Conservation (phyloP, 78 protist species). For the Guillardia theta region DNA sequence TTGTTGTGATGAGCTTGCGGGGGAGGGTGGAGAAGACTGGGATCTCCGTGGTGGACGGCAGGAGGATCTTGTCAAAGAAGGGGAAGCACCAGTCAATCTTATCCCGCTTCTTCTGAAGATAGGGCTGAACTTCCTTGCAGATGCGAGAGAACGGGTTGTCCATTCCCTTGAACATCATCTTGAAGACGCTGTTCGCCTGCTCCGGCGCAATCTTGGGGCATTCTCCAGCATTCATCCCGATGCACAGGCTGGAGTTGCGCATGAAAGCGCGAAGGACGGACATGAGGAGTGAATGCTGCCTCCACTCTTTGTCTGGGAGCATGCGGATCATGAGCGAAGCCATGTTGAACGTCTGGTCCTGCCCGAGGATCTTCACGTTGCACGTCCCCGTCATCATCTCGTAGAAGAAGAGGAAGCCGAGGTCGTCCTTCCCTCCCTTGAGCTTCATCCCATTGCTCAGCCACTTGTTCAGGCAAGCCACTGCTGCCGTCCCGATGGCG, state of each 20-base stretch:
- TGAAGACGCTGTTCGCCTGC: neutral
- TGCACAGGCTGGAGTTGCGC: slow-evolving; percentile 10
- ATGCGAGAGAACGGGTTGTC: neutral
- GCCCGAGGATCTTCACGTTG: neutral
- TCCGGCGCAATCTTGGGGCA: neutral
- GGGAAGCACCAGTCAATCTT: neutral
- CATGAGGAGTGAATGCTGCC: neutral
- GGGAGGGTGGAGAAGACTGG: neutral
- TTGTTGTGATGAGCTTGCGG: neutral
- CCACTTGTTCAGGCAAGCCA: neutral
- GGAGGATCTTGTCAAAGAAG: neutral
- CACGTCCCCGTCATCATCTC: slow-evolving; percentile 10
- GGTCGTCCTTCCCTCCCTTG: slow-evolving; percentile 39
- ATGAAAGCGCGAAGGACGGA: slow-evolving; percentile 8
- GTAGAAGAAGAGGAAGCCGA: slow-evolving; percentile 63
- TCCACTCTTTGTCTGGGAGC: neutral
- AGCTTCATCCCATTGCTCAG: slow-evolving; percentile 5
- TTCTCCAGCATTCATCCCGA: neutral
- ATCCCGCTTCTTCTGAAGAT: neutral
- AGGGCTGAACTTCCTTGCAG: slow-evolving; percentile 33
- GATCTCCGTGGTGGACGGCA: neutral
- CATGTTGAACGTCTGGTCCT: neutral
- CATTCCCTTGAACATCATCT: slow-evolving; percentile 36
- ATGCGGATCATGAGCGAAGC: slow-evolving; percentile 29
- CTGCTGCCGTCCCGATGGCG: neutral